A percentile compares a stretch with the other conserved stretches of the same genome.
phyloP scores from a whole-genome alignment of 2,329 filamentous ascomycete species.

The Clarireedia monteithiana region DNA sequence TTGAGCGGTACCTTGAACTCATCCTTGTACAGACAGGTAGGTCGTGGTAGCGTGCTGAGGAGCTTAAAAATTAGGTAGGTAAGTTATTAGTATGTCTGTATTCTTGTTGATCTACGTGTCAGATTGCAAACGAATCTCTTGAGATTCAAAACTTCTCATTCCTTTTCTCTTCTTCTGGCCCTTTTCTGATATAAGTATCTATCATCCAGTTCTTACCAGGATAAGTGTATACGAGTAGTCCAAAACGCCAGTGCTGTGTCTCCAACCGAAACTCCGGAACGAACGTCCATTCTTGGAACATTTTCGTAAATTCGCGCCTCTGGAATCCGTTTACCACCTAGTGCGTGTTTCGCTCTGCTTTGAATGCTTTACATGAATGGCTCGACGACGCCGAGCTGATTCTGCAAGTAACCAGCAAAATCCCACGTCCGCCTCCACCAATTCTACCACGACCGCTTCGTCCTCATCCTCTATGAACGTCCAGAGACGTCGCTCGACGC shows the following conservation, averaged over 20 bases:
- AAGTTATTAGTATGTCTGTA: no score
- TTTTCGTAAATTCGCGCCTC: not conserved
- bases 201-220: no score
- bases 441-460: not conserved
- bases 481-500: constrained; percentile 38
- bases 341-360: not conserved
- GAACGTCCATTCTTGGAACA: not conserved
- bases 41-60: no score
- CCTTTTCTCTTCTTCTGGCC: no score
- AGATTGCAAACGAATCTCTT: no score
- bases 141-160: no score
- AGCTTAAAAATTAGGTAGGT: no score
- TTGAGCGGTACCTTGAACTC: no score
- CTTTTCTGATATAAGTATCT: no score
- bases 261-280: not conserved
- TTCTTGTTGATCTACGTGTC: no score
- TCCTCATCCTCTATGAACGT: constrained; percentile 18
- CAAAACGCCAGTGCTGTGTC: not conserved
- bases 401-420: constrained; percentile 5
- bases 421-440: not conserved
- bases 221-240: no score
- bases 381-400: constrained; percentile 7
- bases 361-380: constrained; percentile 7
- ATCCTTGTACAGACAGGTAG: no score
- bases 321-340: not conserved